Evolutionary conservation across 139 green algal genomes (phyloP).

Genomic region (Micractinium conductrix): DNA sequence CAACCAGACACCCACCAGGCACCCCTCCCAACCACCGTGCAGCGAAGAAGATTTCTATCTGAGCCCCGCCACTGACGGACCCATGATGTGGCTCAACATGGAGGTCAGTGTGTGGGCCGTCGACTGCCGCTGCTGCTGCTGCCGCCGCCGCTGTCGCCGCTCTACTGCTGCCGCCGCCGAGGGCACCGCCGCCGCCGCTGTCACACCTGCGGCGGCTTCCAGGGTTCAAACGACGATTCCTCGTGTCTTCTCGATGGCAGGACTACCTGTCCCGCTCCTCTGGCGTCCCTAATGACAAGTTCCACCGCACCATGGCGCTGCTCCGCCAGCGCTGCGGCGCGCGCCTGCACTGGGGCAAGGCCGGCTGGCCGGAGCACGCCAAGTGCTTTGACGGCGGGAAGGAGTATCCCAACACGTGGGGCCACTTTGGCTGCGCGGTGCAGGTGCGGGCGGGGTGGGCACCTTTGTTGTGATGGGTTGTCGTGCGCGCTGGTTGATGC

Average conservation of each 20-base stretch:
- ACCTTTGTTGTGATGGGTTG: background rate
- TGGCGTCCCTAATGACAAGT: conserved; percentile 37
- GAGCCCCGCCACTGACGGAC: conserved; percentile 53
- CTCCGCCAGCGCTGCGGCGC: too few species aligned
- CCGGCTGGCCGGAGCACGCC: conserved; percentile 56
- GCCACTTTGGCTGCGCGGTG: conserved; percentile 85
- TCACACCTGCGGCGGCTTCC: background rate
- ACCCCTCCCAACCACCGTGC: too few species aligned
- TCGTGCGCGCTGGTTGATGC: background rate
- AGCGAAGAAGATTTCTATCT: conserved; percentile 68
- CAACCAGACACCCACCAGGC: too few species aligned
- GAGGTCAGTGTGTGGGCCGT: conserved; percentile 51
- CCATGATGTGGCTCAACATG: conserved; percentile 83
- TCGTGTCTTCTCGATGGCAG: too few species aligned
- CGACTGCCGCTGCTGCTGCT: background rate
- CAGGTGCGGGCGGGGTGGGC: conserved; percentile 11
- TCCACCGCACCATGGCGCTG: too few species aligned
- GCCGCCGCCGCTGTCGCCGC: background rate
- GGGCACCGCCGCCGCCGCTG: too few species aligned
- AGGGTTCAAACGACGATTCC: background rate
- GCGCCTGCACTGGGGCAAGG: conserved; percentile 79
- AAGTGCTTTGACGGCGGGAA: conserved; percentile 61
- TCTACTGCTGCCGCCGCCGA: too few species aligned
- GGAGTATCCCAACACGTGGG: conserved; percentile 75
- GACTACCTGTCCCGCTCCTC: conserved; percentile 63